A percentile compares a stretch with the other conserved stretches of the same genome.
phyloP scores from a whole-genome alignment of 129 eudicot species.

The Rutidosis leptorrhynchoides region DNA sequence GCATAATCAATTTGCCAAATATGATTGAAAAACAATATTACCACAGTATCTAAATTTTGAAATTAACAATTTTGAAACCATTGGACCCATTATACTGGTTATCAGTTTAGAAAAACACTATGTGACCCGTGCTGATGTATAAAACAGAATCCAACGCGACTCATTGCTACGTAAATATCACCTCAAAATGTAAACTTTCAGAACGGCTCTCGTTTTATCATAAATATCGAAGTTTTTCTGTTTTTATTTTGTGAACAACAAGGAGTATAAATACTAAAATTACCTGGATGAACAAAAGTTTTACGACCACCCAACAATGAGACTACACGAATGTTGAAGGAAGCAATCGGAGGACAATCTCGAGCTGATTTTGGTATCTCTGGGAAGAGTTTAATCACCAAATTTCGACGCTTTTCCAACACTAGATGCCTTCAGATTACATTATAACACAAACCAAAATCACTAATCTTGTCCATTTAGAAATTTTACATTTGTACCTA shows the following conservation, averaged over 20 bases:
- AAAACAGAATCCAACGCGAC: not conserved
- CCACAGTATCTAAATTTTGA: no score
- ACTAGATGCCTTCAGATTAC: conserved; percentile 69
- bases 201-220: not conserved
- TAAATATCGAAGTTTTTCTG: not conserved
- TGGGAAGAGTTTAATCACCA: conserved; percentile 71
- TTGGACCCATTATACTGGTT: no score
- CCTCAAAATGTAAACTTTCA: not conserved
- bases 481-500: not conserved
- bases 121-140: not conserved
- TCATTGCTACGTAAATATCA: not conserved
- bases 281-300: conserved; percentile 88
- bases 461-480: conserved; percentile 12
- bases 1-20: not conserved
- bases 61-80: no score
- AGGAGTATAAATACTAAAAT: not conserved
- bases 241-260: not conserved
- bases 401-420: conserved; percentile 69
- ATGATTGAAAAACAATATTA: no score
- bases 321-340: conserved; percentile 69
- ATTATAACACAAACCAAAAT: conserved; percentile 20
- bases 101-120: not conserved
- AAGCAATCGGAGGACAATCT: conserved; percentile 77
- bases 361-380: conserved; percentile 64
- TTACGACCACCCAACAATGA: conserved; percentile 67